A percentile compares a stretch with the other conserved stretches of the same genome.
These are phyloP conservation scores for Monosiga brevicollis DNA, from an alignment of 78 protist genomes.

Conservation along the genomic window DNA sequence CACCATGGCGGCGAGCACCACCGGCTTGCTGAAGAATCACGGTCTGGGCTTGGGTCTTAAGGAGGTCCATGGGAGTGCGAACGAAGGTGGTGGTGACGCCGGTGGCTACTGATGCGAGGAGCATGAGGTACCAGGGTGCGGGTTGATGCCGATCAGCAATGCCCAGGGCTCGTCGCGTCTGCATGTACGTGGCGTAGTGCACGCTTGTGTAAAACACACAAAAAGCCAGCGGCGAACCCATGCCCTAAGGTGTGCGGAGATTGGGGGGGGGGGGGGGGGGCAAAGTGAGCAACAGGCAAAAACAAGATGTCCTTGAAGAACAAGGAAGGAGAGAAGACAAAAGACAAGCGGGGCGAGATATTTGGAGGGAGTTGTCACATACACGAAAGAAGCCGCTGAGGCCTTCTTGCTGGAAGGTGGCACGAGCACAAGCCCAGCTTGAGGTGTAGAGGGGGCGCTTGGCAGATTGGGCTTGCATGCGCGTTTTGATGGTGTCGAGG, in stretches of 20 bases:
- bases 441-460: neutral
- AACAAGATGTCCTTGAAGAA: neutral
- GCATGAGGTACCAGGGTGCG: neutral
- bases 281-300: neutral
- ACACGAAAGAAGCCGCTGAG: neutral
- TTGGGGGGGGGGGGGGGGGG: neutral
- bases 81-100: neutral
- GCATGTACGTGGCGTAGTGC: neutral
- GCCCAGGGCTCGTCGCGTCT: neutral
- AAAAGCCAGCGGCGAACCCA: neutral
- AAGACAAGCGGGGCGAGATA: neutral
- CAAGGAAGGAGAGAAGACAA: neutral
- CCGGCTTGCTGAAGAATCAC: too few species aligned
- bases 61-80: neutral
- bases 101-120: neutral
- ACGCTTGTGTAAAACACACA: neutral
- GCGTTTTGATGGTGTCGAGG: neutral
- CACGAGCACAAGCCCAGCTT: neutral
- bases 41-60: neutral
- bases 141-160: neutral
- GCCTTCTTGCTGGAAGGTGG: neutral
- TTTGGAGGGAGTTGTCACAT: too few species aligned
- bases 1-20: too few species aligned
- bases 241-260: neutral
- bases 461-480: neutral